These are phyloP conservation scores for Colletotrichum euphorbiae DNA, from an alignment of 2,329 filamentous ascomycete species.

Conservation along the genomic window DNA sequence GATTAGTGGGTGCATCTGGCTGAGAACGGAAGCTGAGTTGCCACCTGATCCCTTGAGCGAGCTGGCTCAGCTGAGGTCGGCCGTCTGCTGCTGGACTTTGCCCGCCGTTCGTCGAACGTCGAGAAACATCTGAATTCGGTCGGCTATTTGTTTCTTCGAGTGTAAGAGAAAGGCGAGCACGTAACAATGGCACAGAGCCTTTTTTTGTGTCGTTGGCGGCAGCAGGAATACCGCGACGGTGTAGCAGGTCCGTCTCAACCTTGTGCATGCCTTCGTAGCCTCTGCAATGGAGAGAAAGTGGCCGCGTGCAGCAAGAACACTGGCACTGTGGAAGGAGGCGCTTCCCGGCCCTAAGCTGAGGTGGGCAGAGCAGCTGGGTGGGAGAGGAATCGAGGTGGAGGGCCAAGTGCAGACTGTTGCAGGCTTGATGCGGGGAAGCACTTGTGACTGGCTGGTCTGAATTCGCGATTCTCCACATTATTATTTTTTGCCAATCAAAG, in stretches of 20 bases:
- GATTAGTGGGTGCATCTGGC: background rate
- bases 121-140: background rate
- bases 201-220: background rate
- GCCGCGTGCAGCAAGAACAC: background rate
- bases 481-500: background rate
- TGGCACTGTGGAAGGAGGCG: slow-evolving; percentile 18
- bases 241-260: slow-evolving; percentile 35
- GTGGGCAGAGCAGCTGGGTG: no score
- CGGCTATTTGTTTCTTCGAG: background rate
- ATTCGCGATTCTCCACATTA: slow-evolving; percentile 11
- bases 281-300: background rate
- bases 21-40: background rate
- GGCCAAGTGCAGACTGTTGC: slow-evolving; percentile 22
- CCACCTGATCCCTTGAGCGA: background rate
- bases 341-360: no score
- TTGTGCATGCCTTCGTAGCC: background rate
- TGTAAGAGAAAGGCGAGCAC: background rate
- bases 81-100: no score
- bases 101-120: background rate
- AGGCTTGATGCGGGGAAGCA: slow-evolving; percentile 34
- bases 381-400: slow-evolving; percentile 1
- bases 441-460: slow-evolving; percentile 16
- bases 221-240: background rate
- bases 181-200: slow-evolving; percentile 30
- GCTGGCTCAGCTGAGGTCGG: no score